phyloP scores from a whole-genome alignment of 441 rosid genomes.

The Pelargonium cotyledonis region DNA sequence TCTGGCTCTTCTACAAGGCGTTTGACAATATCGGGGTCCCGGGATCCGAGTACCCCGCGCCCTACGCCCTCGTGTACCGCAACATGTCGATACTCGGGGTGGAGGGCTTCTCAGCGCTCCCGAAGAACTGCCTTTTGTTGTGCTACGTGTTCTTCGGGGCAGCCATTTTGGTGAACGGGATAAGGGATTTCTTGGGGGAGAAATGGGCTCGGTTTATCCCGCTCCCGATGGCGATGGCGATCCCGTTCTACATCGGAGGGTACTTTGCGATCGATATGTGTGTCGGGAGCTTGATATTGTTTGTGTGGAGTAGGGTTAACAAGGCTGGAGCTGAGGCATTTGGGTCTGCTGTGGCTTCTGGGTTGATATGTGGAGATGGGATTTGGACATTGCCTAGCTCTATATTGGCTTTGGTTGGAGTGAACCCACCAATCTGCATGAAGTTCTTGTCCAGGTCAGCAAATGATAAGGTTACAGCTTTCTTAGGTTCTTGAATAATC shows the following conservation, averaged over 20 bases:
- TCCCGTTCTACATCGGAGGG: conserved; percentile 82
- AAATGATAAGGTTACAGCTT: conserved; percentile 34
- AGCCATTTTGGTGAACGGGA: conserved; percentile 48
- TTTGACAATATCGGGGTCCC: conserved; percentile 79
- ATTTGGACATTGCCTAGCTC: conserved; percentile 87
- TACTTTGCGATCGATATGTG: conserved; percentile 90
- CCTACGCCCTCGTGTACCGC: conserved; percentile 69
- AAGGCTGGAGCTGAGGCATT: conserved; percentile 42
- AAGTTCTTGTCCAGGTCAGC: conserved; percentile 34
- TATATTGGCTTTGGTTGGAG: conserved; percentile 53
- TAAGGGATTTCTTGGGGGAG: conserved; percentile 43
- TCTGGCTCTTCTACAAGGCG: conserved; percentile 77
- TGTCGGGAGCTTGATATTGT: conserved; percentile 68
- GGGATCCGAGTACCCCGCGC: conserved; percentile 79
- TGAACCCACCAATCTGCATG: conserved; percentile 84
- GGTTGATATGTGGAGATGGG: conserved; percentile 78
- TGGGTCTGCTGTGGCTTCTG: conserved; percentile 73
- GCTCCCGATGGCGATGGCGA: conserved; percentile 96
- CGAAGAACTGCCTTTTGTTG: conserved; percentile 67
- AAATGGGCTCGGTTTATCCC: conserved; percentile 58
- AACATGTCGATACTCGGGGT: conserved; percentile 93
- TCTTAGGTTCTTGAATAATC: conserved; percentile 25
- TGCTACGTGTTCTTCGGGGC: conserved; percentile 72
- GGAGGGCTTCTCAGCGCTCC: conserved; percentile 85
- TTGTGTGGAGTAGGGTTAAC: conserved; percentile 59